Percentiles rank a stretch among this genome's conserved stretches.
Conservation (phyloP, 2,329 filamentous ascomycete genomes). For the Trichoderma brevicompactum region DNA sequence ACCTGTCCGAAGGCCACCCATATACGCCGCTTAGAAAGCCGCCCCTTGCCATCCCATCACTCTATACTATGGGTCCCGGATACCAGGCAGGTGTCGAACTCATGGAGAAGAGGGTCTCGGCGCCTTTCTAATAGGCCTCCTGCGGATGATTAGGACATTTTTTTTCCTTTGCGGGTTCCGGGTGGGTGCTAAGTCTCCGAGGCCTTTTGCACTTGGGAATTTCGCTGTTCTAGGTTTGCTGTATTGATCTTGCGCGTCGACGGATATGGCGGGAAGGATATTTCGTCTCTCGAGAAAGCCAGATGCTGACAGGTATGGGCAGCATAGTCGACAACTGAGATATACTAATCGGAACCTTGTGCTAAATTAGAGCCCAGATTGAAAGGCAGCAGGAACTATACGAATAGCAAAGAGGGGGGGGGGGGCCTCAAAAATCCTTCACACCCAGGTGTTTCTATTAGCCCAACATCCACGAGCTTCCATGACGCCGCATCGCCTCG, state of each 20-base stretch:
- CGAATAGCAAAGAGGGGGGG: neutral
- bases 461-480: neutral
- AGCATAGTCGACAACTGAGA: neutral
- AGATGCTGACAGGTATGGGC: neutral
- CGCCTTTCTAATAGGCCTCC: neutral
- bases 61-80: constrained; percentile 15
- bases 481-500: constrained; percentile 13
- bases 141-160: neutral
- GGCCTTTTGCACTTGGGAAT: neutral
- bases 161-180: constrained; percentile 8
- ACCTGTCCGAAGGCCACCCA: no score
- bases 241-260: neutral
- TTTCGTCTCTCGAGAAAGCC: neutral
- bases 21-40: neutral
- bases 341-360: neutral
- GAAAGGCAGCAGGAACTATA: neutral
- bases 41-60: constrained; percentile 5
- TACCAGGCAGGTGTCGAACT: neutral
- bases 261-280: constrained; percentile 15
- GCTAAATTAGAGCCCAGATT: neutral
- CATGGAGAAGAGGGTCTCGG: constrained; percentile 10
- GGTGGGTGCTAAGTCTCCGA: neutral
- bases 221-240: neutral
- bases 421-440: neutral
- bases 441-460: constrained; percentile 4